Evolutionary conservation across 331 rosid genomes (phyloP).

Genomic region (Malus hybrid): DNA sequence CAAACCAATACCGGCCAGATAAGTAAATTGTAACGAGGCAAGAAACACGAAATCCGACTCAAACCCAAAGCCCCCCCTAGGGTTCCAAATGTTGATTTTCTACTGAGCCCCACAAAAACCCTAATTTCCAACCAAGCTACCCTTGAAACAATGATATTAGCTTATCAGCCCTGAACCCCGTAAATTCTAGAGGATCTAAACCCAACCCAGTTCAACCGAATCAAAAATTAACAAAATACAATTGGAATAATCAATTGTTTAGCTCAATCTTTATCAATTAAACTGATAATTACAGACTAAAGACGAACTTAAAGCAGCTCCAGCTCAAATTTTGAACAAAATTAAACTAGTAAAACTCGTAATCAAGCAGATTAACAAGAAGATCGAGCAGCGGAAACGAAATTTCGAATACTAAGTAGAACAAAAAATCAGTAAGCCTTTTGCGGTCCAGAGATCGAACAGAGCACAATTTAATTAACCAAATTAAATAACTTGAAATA

Average conservation of each 20-base stretch:
- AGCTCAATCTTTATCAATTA: conserved; percentile 5
- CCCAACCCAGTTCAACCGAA: background rate
- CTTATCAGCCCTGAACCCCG: background rate
- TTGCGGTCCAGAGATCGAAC: conserved; percentile 32
- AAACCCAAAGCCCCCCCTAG: conserved; percentile 3
- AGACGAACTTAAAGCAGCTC: conserved; percentile 14
- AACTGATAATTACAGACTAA: background rate
- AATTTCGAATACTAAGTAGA: background rate
- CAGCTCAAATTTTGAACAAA: too few relatives aligned
- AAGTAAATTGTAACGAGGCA: background rate
- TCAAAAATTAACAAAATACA: background rate
- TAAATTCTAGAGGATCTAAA: conserved; percentile 8
- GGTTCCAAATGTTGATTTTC: background rate
- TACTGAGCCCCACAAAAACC: conserved; percentile 20
- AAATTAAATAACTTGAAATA: background rate
- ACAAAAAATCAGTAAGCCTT: conserved; percentile 1
- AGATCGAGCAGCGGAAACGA: conserved; percentile 23
- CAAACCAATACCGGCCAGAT: background rate
- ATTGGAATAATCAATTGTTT: background rate
- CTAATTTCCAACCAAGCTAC: conserved; percentile 22
- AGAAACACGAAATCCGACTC: conserved; percentile 6
- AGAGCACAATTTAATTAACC: background rate
- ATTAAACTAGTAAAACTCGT: background rate
- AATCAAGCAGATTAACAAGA: conserved; percentile 1
- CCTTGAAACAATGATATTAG: background rate